Evolutionary conservation across 441 rosid species (phyloP), one percentile per base, ranked within the genome.

Genomic region (Bruguiera hainesii): DNA sequence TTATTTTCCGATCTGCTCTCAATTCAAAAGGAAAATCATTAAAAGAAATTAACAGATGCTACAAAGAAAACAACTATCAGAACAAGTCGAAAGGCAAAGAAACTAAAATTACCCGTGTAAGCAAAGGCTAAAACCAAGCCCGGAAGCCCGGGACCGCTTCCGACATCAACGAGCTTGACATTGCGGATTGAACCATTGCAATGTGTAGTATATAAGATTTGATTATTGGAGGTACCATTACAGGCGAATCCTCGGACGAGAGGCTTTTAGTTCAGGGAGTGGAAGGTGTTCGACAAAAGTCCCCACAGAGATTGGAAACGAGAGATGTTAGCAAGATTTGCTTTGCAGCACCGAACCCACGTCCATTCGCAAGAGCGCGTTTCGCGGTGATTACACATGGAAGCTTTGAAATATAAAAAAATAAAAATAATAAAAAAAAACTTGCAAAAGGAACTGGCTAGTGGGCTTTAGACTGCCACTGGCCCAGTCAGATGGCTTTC

Each of bases 71-170:
- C 13, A 37, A 48, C 15, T 42, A 60, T 19, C 2, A 61, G 0
- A 25, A 42, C n/a, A 28, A 19, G 15, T 31, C 5, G 51, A 64
- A 11, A 28, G 29, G 39, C 21, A 28, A 20, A 49, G 11, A 49
- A 11, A 23, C 35, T 7, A 55, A 20, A 58, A 58, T 35, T 64
- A 91, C 96, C 91, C 50, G 96, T 96, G 56, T 88, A 71, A 30
- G 92, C 96, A 69, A 91, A 84, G 35, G 98, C 97, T 59, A 87
- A 78, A 75, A 94, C 74, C 70, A 94, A 33, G 9, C 99, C 99
- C 28, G 97, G 97, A 78, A 91, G 94, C 30, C 97, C 97, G 0
- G 96, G 81, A 5, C 96, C 96, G n/a, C 80, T 89, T 64, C 97
- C 97, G 56, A 94, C 96, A 73, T 91, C 96, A 52, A 94, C 82